These are phyloP conservation scores for Penicillium bovifimosum DNA, from an alignment of 495 filamentous ascomycete species.

Conservation along the genomic window DNA sequence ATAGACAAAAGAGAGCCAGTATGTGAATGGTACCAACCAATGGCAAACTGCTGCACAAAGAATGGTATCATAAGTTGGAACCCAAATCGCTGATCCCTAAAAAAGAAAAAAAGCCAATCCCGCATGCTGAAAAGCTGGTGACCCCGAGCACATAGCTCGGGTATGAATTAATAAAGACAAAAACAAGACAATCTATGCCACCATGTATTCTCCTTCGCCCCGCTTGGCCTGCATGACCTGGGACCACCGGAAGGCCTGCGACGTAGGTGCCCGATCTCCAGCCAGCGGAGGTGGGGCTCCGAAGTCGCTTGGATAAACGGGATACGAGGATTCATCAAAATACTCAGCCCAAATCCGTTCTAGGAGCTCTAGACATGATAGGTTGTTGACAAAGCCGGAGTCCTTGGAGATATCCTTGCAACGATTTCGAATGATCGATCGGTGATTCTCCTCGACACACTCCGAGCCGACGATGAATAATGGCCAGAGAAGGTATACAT, in stretches of 20 bases:
- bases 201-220: constrained; percentile 80
- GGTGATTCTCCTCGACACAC: constrained; percentile 77
- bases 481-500: constrained; percentile 93
- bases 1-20: no score
- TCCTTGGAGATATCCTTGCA: constrained; percentile 82
- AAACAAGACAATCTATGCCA: no score
- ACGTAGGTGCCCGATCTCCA: constrained; percentile 10
- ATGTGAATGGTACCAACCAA: no score
- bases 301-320: constrained; percentile 16
- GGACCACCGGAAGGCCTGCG: constrained; percentile 67
- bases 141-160: no score
- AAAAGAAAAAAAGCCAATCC: no score
- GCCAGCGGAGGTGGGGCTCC: constrained; percentile 16
- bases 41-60: no score
- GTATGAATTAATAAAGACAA: no score
- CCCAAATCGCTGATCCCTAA: no score
- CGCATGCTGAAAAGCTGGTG: no score
- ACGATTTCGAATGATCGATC: constrained; percentile 67
- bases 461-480: constrained; percentile 88
- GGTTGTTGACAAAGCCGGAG: constrained; percentile 88
- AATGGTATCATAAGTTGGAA: no score
- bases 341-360: constrained; percentile 74
- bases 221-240: constrained; percentile 62
- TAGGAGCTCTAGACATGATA: constrained; percentile 76
- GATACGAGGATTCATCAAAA: constrained; percentile 23